A percentile compares a stretch with the other conserved stretches of the same genome.
Conservation (phyloP, 2,329 filamentous ascomycete genomes). For the Fusarium transvaalense region DNA sequence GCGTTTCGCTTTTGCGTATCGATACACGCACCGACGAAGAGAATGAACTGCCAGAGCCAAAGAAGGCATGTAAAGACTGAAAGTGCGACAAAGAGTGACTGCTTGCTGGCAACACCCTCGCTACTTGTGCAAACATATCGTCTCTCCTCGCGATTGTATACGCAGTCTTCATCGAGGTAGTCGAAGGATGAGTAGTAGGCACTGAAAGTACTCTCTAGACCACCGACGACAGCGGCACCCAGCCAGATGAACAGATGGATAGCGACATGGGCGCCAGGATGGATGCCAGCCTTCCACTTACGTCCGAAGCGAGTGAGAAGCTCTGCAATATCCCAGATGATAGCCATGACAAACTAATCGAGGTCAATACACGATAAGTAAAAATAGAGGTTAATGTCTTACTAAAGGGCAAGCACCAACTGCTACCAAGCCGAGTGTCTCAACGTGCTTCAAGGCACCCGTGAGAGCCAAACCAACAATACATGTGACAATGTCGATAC, state of each 20-base stretch:
- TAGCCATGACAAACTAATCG: conserved; percentile 51
- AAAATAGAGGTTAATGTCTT: neutral
- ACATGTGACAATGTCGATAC: conserved; percentile 43
- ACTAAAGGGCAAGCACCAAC: conserved; percentile 41
- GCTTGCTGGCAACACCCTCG: conserved; percentile 6
- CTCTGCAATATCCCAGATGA: conserved; percentile 57
- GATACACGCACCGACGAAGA: conserved; percentile 58
- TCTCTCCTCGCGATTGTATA: conserved; percentile 17
- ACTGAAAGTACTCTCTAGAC: conserved; percentile 39
- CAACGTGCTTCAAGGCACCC: conserved; percentile 38
- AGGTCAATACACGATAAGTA: conserved; percentile 1
- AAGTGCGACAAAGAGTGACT: conserved; percentile 36
- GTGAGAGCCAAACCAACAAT: conserved; percentile 49
- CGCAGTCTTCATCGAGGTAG: conserved; percentile 26
- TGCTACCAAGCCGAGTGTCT: conserved; percentile 20
- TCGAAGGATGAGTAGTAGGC: conserved; percentile 27
- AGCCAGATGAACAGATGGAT: conserved; percentile 59
- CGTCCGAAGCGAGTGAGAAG: conserved; percentile 54
- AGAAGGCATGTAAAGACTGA: conserved; percentile 46
- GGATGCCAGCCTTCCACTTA: conserved; percentile 53
- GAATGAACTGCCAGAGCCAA: conserved; percentile 52
- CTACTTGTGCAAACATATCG: conserved; percentile 19
- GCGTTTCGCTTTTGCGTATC: conserved; percentile 53
- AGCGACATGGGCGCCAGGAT: conserved; percentile 60
- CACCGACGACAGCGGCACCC: conserved; percentile 46